Conservation (phyloP, 2,329 filamentous ascomycete species). For the Hymenoscyphus linearis region DNA sequence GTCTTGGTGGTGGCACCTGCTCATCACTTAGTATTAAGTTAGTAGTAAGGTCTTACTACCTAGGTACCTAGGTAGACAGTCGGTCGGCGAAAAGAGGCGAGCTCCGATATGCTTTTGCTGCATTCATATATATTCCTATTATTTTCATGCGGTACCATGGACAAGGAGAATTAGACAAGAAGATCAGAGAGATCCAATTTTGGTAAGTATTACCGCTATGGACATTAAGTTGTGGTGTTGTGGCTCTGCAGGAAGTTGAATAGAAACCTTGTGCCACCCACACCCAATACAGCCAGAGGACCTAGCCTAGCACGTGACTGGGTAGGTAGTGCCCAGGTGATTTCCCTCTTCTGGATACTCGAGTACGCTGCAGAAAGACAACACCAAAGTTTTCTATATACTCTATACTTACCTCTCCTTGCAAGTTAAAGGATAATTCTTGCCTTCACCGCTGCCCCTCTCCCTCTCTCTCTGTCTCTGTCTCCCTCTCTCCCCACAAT, state of each 20-base stretch:
- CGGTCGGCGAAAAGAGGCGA: not conserved
- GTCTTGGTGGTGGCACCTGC: not conserved
- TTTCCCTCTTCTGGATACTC: too few species aligned
- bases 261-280: too few species aligned
- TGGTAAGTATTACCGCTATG: not conserved
- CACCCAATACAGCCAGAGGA: too few species aligned
- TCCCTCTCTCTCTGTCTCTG: too few species aligned
- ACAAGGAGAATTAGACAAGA: not conserved
- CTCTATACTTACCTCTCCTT: not conserved
- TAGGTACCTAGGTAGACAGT: too few species aligned
- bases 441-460: not conserved
- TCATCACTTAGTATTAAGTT: too few species aligned
- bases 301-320: too few species aligned
- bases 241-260: not conserved
- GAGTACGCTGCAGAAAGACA: not conserved
- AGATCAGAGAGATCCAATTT: not conserved
- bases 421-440: not conserved
- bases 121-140: too few species aligned
- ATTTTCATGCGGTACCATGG: not conserved
- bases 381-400: not conserved
- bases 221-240: not conserved
- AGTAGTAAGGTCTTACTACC: too few species aligned
- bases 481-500: not conserved
- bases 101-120: not conserved
- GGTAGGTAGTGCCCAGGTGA: too few species aligned